Evolutionary conservation across 106 monocot species (phyloP), one percentile per base, ranked within the genome.

Genomic region (Narthecium ossifragum): DNA sequence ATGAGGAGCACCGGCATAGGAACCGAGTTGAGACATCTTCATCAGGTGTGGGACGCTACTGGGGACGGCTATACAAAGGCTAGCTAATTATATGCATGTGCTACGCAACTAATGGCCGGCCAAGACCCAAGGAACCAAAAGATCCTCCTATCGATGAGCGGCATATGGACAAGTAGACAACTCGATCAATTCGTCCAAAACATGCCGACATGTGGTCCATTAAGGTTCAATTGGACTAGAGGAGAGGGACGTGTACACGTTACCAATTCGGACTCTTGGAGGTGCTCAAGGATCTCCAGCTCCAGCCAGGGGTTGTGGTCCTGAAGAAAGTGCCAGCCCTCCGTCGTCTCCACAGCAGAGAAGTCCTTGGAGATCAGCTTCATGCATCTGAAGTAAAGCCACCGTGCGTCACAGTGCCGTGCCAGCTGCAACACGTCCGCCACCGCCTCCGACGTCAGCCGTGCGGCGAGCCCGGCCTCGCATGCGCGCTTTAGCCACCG

Each of bases 301-400:
- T 88, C 88, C 2, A 93, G 79, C 53, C 53, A 50, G 0, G 80
- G 78, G 29, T 93, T 88, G 20, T 88, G 67, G 43, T 34, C 65
- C 61, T 72, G 81, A 10, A 77, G 60, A 47, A 77, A 77, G 11
- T 26, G 57, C 77, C 85, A 93, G 6, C 69, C 88, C 46, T 88
- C 93, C 0, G 88, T 81, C 69, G 53, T 32, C 68, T 72, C 73
- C 15, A 88, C 82, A n/a, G 64, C 39, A 23, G 39, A 20, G 60
- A 79, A 88, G 31, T 85, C 71, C 50, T 60, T 55, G 23, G 68
- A 70, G 41, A 80, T 52, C 41, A 85, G 31, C 51, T 63, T 63
- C 75, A 88, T 54, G 67, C 88, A 88, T 5, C 73, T 57, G 36
- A 65, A 69, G 55, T 40, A 64, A n/a, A 93, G 82, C 52, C 67